A percentile compares a stretch with the other conserved stretches of the same genome.
These are phyloP conservation scores for Apophysomyces ossiformis DNA, from an alignment of 371 early-diverging fungal genomes.

Conservation along the genomic window DNA sequence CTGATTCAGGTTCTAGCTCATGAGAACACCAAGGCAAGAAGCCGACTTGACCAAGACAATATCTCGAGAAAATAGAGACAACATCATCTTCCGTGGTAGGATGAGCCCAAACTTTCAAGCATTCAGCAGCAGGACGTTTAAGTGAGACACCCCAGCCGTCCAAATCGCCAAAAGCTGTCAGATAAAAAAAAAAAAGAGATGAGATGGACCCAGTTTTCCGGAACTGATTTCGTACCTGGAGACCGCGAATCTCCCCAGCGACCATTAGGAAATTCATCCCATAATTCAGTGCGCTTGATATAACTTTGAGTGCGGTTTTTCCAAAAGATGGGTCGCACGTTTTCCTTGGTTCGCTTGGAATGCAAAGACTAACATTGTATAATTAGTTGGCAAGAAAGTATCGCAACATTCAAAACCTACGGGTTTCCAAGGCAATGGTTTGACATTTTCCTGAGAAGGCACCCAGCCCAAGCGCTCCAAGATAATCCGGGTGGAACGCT, in stretches of 20 bases:
- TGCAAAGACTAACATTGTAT: constrained; percentile 46
- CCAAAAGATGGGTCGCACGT: constrained; percentile 98
- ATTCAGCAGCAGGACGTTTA: constrained; percentile 68
- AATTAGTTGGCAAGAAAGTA: neutral
- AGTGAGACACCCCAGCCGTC: constrained; percentile 89
- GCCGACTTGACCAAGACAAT: constrained; percentile 77
- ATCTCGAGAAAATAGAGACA: constrained; percentile 76
- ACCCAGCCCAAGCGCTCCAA: constrained; percentile 84
- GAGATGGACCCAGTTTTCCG: neutral
- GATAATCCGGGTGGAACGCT: constrained; percentile 82
- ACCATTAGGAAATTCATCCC: constrained; percentile 99
- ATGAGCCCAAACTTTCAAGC: constrained; percentile 78
- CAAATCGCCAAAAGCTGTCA: constrained; percentile 83
- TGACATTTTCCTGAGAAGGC: constrained; percentile 75
- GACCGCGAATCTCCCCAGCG: constrained; percentile 98
- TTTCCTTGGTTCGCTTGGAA: constrained; percentile 89
- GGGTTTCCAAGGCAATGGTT: constrained; percentile 94
- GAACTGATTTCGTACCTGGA: constrained; percentile 40
- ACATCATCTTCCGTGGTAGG: constrained; percentile 76
- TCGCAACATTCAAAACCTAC: constrained; percentile 38
- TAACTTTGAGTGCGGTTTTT: constrained; percentile 92
- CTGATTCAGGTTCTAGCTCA: constrained; percentile 83
- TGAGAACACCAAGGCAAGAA: constrained; percentile 94
- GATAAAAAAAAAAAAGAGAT: neutral
- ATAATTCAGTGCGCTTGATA: constrained; percentile 90